Evolutionary conservation across 2,329 filamentous ascomycete species (phyloP).

Genomic region (Verticillium dahliae): DNA sequence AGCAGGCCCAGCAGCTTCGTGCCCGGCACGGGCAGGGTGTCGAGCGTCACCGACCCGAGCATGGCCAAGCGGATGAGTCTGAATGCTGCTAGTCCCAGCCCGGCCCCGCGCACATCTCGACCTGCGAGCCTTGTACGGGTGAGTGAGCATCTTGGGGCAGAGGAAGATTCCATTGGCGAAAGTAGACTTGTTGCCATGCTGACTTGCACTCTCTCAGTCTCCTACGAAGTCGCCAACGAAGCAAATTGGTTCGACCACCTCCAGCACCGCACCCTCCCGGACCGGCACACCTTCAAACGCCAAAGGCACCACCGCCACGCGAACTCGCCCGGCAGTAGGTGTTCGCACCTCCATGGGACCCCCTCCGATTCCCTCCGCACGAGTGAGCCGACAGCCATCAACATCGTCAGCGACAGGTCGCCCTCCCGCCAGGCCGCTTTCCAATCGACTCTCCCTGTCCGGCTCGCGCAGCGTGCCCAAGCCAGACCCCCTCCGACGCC

Average conservation of each 20-base stretch:
- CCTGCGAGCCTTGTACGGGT: conserved; percentile 52
- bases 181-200: background rate
- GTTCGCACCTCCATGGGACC: conserved; percentile 63
- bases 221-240: conserved; percentile 78
- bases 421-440: conserved; percentile 28
- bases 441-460: conserved; percentile 31
- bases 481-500: conserved; percentile 30
- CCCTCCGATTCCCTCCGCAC: conserved; percentile 42
- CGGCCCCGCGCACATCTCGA: conserved; percentile 50
- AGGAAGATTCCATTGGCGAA: no score
- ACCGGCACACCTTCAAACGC: conserved; percentile 59
- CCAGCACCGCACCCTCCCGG: conserved; percentile 53
- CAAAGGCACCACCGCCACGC: conserved; percentile 37
- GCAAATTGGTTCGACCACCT: conserved; percentile 49
- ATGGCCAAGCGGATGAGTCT: conserved; percentile 59
- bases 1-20: conserved; percentile 45
- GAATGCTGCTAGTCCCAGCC: conserved; percentile 67
- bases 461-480: conserved; percentile 28
- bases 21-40: conserved; percentile 27
- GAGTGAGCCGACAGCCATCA: conserved; percentile 36
- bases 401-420: conserved; percentile 27
- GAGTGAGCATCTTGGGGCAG: conserved; percentile 15
- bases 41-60: conserved; percentile 43
- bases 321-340: conserved; percentile 46
- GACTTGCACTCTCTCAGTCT: conserved; percentile 42